Evolutionary conservation across 768 basidiomycete species (phyloP), one percentile per base, ranked within the genome.

Genomic region (Tricholoma furcatifolium): DNA sequence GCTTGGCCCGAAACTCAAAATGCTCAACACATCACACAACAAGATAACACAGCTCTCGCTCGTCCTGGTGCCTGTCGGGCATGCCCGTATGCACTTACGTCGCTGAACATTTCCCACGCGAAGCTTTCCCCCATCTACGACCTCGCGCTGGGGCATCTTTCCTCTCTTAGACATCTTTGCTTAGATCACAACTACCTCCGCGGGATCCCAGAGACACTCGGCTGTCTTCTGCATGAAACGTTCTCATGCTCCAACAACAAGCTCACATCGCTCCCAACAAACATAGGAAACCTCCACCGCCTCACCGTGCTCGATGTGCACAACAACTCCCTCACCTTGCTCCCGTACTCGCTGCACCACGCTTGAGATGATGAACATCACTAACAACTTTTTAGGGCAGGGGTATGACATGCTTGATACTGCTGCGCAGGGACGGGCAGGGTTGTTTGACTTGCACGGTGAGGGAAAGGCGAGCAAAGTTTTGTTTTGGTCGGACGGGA

Each of bases 221-320:
- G 88, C 42, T 79, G 85, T 17, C 82, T 98, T 36, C 71, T 68
- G 21, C 79, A 80, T 30, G 76, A 85, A 60, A 74, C 72, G 0
- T 79, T 99, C 6, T 89, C 88, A 10, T 92, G 91, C 64, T 90
- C 91, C n/a, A 91, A 98, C 68, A 98, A 98, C 70, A 80, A 86
- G 58, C 79, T 99, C 17, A 82, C 83, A 50, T 69, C 77, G 14
- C 77, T 98, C 0, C 97, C 97, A 0, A 66, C 74, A 10, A 83
- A 81, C 38, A 85, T 98, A 44, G 93, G 93, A 12, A 74, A 75
- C 8, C 74, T 98, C 41, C 82, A 83, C 69, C 84, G 82, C 39
- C 79, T 98, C 9, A 81, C 86, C 58, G 73, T 70, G 1, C 77
- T 99, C 38, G 92, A 97, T 59, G 88, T 87, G 2, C 95, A 98